These are phyloP conservation scores for Zymoseptoria brevis DNA, from an alignment of 2,329 filamentous ascomycete species.

Conservation along the genomic window DNA sequence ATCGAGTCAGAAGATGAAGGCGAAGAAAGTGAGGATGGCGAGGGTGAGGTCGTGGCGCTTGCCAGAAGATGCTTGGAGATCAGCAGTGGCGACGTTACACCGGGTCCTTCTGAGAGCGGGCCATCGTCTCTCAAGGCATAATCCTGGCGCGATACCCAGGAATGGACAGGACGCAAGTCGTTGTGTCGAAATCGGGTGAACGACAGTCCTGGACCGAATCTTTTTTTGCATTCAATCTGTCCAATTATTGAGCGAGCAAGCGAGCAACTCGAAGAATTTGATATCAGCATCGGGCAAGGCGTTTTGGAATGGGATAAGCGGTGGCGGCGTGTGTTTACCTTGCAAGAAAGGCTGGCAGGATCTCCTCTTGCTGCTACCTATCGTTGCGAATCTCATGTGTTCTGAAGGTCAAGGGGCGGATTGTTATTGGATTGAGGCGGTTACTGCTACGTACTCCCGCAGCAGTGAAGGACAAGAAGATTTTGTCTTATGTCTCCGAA, in stretches of 20 bases:
- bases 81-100: constrained; percentile 15
- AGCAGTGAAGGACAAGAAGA: not conserved
- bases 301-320: not conserved
- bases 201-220: not conserved
- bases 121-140: constrained; percentile 16
- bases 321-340: not conserved
- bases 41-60: constrained; percentile 85
- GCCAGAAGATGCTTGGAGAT: constrained; percentile 79
- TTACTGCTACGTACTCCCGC: not conserved
- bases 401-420: not conserved
- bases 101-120: constrained; percentile 14
- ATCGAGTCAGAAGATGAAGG: constrained; percentile 74
- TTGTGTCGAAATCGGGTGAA: not conserved
- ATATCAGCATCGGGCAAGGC: constrained; percentile 8
- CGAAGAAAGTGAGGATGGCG: constrained; percentile 84
- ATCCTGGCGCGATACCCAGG: not conserved
- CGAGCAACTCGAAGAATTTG: constrained; percentile 7
- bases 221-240: constrained; percentile 8
- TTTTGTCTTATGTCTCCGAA: not conserved
- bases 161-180: no score
- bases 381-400: not conserved
- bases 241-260: constrained; percentile 12
- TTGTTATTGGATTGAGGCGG: not conserved
- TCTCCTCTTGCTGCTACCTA: not conserved
- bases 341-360: not conserved